Evolutionary conservation across 2,329 filamentous ascomycete species (phyloP), one percentile per base, ranked within the genome.

Genomic region (Fusarium kyushuense): DNA sequence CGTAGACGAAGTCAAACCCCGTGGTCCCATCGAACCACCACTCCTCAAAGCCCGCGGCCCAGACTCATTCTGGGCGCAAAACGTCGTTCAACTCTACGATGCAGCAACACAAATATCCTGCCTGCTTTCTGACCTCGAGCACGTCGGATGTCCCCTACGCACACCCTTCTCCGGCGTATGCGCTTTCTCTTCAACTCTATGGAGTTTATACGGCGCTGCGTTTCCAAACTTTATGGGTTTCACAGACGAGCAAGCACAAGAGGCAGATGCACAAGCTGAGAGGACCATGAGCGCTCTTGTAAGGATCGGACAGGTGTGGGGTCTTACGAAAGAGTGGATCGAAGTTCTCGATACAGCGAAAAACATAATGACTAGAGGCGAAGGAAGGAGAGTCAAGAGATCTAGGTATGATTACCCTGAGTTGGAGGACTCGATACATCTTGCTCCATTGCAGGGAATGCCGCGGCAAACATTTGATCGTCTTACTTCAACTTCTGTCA

Each of bases 351-450:
- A 74, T 6, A 74, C 72, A 1, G 71, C 69, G 0, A 69, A 68
- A 48, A 58, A 62, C 13, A 29, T 74, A 0, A 74, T 73, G 27
- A 54, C 43, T 0, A 55, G 69, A 1, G 63, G 56, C 2, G 49
- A 65, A 6, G 54, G 58, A 35, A 2, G 66, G 23, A 3, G 58
- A 16, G 56, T 70, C 6, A 71, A 64, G 38, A 58, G 53, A 2
- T 74, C 72, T 6, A 58, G 72, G 9, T 73, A 74, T 9, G 71
- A 74, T n/a, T 72, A 74, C 25, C 72, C 65, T 0, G 72, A 74
- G 17, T 33, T 74, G 1, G 72, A 74, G 10, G 72, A 74, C 6
- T 67, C 63, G 3, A 74, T 74, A 3, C 63, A 74, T 9, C 51
- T 74, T 3, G 70, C 65, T 1, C 69, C 65, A 1, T 48, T 74